Percentiles rank a stretch among this genome's conserved stretches.
Evolutionary conservation across 2,329 filamentous ascomycete genomes (phyloP).

Genomic region (Anisogramma anomala): DNA sequence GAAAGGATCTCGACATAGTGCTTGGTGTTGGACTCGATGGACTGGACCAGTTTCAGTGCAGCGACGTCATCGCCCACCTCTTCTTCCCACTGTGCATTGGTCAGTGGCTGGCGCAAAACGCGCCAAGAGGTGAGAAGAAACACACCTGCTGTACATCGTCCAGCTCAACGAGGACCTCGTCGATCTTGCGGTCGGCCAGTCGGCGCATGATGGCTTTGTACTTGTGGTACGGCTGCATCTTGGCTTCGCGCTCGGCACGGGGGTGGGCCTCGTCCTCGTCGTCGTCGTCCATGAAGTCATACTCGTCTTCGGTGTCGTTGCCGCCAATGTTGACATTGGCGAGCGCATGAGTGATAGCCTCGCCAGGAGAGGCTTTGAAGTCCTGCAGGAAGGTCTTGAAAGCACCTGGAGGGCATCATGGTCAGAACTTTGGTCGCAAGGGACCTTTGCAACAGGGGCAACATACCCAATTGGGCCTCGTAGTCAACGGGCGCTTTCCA

Average conservation of each 20-base stretch:
- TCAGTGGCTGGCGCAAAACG: conserved; percentile 2
- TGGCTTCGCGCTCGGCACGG: conserved; percentile 36
- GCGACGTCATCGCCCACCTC: conserved; percentile 46
- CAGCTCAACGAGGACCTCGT: conserved; percentile 75
- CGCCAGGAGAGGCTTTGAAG: conserved; percentile 71
- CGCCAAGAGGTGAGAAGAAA: too few species aligned
- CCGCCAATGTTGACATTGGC: conserved; percentile 78
- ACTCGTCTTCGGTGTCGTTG: conserved; percentile 76
- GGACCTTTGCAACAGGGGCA: conserved; percentile 2
- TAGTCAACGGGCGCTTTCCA: conserved; percentile 76
- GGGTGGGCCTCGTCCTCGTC: conserved; percentile 46
- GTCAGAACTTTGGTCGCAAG: neutral
- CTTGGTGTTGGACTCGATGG: conserved; percentile 81
- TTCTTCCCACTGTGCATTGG: conserved; percentile 55
- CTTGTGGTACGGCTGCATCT: conserved; percentile 58
- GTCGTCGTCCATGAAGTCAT: conserved; percentile 83
- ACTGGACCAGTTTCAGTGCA: conserved; percentile 59
- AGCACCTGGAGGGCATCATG: conserved; percentile 38
- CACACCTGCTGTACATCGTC: conserved; percentile 71
- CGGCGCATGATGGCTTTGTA: conserved; percentile 83
- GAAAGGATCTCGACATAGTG: conserved; percentile 92
- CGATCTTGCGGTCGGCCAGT: conserved; percentile 65
- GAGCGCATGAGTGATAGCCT: conserved; percentile 67
- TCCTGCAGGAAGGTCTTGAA: conserved; percentile 80
- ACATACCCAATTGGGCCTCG: conserved; percentile 67